Evolutionary conservation across 257 asterid genomes (phyloP), one percentile per base, ranked within the genome.

Genomic region (Leonotis leonurus): DNA sequence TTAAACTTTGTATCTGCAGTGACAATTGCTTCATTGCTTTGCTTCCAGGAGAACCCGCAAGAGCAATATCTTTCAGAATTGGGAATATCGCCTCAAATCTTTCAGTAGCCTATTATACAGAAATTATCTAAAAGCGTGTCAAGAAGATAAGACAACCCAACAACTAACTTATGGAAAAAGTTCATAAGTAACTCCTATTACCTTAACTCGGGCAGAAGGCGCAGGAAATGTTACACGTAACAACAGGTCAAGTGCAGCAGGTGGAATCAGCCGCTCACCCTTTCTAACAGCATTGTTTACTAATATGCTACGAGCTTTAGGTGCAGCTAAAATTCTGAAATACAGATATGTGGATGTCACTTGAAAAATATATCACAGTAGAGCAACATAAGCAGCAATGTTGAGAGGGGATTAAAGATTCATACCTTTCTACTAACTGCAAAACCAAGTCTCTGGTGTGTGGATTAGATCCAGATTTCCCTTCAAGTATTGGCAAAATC

Each of bases 341-440:
- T 39, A 66, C 26, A 46, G 67, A 70, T 33, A 61, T 12, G 14
- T 26, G 32, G 50, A 53, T 27, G 16, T 62, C 30, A 70, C 14
- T 60, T 29, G 14, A 24, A 29, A 50, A 35, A 36, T 17, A 53
- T 26, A 66, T 8, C 32, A 29, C 44, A 14, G 36, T 12, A 65
- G 59, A 36, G 40, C 49, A 59, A 55, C 33, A 35, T 11, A 3
- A 7, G 27, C 27, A 25, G 59, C 6, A 64, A 43, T 24, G 49
- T 10, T 30, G 8, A 43, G 29, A 72, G 21, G 37, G 46, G 69
- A 33, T 6, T 24, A 45, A 59, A 40, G 14, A 46, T 32, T n/a
- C n/a, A n/a, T 71, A 90, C 98, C 95, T 88, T 83, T 91, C 98
- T 63, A 80, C 88, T 25, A 78, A 65, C 88, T 91, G 98, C 85